Evolutionary conservation across 73 alveolate genomes (phyloP), one percentile per base, ranked within the genome.

Genomic region (Diophrys appendiculata): DNA sequence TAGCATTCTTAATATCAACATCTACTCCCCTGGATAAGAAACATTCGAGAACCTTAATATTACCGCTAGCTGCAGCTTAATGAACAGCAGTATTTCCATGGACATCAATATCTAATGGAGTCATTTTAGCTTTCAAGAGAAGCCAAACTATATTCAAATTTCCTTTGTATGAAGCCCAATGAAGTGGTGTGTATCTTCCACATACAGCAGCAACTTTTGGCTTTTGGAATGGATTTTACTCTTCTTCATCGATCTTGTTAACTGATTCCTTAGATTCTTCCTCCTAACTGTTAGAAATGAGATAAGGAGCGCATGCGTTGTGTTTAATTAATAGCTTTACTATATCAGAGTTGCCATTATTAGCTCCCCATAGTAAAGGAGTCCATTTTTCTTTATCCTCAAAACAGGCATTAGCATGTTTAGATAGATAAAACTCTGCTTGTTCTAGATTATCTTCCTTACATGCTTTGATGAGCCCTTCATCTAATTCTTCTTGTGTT

Each of bases 81-180:
- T 92, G 97, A 23, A 92, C 88, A 26, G 95, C 93, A 69, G 90
- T 92, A 75, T 89, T 90, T 28, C 97, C 97, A 84, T 84, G 88
- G 79, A 83, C 84, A 72, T 92, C 97, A 34, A 92, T 85, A 28
- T 84, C 96, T 70, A 82, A 71, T 8, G 97, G 97, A 34, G 84
- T 54, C 73, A 91, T 86, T 28, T 85, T 88, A 80, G 80, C 84
- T 52, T 89, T 84, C 30, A 92, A 73, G 43, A 92, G 78, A 2
- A 84, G 78, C 84, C 95, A 92, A 29, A 88, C 92, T 32, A 89
- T 90, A 31, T 89, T 83, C 64, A 78, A 77, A 64, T 70, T 86
- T 11, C 97, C 97, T 79, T 89, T 89, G 76, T 88, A 92, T 52
- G 93, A 77, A n/a, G 95, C 84, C 97, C 97, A 92, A 78, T 89